A percentile compares a stretch with the other conserved stretches of the same genome.
These are phyloP conservation scores for Pichia sp. DNA, from an alignment of 1,139 yeast genomes.

Conservation along the genomic window DNA sequence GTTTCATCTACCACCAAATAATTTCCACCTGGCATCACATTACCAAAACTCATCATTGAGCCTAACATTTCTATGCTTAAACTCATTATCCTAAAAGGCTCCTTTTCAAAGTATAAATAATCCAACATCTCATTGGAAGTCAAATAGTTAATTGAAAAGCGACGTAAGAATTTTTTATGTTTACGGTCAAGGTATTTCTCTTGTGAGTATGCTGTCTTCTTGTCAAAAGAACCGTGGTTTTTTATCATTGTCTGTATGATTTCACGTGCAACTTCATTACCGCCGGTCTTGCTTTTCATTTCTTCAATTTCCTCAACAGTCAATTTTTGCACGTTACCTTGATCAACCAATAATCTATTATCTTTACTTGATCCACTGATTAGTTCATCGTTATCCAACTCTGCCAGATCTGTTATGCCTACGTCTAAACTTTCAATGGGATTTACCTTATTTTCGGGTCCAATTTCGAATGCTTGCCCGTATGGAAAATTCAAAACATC, in stretches of 20 bases:
- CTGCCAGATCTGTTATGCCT: constrained; percentile 23
- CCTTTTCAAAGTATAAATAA: constrained; percentile 64
- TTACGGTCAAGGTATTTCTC: constrained; percentile 88
- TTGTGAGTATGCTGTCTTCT: constrained; percentile 85
- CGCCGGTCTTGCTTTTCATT: constrained; percentile 63
- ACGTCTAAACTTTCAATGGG: constrained; percentile 41
- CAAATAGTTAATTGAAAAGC: constrained; percentile 77
- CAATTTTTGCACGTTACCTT: constrained; percentile 75
- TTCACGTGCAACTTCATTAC: constrained; percentile 67
- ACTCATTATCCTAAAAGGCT: constrained; percentile 68
- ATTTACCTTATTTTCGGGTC: constrained; percentile 50
- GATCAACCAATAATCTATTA: constrained; percentile 68
- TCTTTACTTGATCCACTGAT: constrained; percentile 41
- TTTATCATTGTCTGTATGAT: constrained; percentile 79
- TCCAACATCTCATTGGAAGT: constrained; percentile 75
- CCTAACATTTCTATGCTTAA: constrained; percentile 83
- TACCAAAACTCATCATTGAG: constrained; percentile 67
- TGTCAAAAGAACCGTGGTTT: constrained; percentile 81
- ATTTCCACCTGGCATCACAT: constrained; percentile 83
- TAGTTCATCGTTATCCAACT: constrained; percentile 25
- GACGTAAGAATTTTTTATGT: constrained; percentile 82
- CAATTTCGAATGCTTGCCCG: constrained; percentile 87
- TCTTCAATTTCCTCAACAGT: constrained; percentile 74
- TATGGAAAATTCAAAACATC: constrained; percentile 75
- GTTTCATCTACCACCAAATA: constrained; percentile 89